Evolutionary conservation across 2,329 filamentous ascomycete genomes (phyloP).

Genomic region (Stachybotrys elegans): DNA sequence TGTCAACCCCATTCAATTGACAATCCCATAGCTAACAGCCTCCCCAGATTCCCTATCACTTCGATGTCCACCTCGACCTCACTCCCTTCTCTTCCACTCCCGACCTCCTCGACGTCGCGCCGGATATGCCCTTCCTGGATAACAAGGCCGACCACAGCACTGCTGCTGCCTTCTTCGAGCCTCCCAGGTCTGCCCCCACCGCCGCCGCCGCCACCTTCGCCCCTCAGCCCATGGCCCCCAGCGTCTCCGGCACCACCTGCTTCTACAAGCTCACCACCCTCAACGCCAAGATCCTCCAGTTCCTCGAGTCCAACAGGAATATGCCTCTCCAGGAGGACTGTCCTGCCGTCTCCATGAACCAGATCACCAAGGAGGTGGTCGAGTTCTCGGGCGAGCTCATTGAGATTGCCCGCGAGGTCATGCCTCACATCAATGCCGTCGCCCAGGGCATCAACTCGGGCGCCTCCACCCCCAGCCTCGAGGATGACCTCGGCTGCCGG

Average conservation of each 20-base stretch:
- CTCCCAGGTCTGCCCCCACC: background rate
- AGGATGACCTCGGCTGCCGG: slow-evolving; percentile 3
- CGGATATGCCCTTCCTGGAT: slow-evolving; percentile 5
- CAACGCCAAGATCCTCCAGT: slow-evolving; percentile 8
- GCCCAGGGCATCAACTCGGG: background rate
- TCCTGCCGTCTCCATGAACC: slow-evolving; percentile 1
- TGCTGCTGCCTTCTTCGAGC: background rate
- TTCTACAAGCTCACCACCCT: slow-evolving; percentile 8
- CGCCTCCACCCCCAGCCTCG: background rate
- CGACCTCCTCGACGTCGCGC: slow-evolving; percentile 5
- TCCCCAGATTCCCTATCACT: background rate
- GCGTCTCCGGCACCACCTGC: slow-evolving; percentile 3
- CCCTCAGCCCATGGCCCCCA: background rate
- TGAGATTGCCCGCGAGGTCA: slow-evolving; percentile 7
- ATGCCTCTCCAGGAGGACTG: background rate
- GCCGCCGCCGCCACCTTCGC: background rate
- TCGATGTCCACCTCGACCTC: background rate
- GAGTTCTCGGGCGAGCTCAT: slow-evolving; percentile 11
- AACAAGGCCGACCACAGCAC: background rate
- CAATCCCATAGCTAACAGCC: background rate
- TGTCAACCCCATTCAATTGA: background rate
- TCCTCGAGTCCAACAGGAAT: slow-evolving; percentile 5
- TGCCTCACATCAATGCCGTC: slow-evolving; percentile 4
- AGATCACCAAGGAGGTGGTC: slow-evolving; percentile 8
- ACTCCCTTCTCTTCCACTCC: background rate